Evolutionary conservation across 441 rosid species (phyloP).

Genomic region (Pelargonium myrrhifolium): DNA sequence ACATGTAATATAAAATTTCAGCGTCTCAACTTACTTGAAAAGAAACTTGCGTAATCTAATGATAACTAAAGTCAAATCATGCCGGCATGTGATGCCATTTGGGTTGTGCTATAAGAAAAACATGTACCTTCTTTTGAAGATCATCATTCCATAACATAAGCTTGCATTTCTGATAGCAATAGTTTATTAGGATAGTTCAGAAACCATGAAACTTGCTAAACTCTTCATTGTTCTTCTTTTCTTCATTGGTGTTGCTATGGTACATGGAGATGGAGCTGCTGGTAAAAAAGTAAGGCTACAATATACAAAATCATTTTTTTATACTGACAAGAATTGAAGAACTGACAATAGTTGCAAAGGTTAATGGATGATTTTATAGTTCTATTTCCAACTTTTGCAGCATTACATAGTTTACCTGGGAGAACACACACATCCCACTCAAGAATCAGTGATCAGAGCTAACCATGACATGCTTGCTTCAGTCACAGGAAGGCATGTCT

Average conservation of each 20-base stretch:
- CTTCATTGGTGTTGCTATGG: slow-evolving; percentile 18
- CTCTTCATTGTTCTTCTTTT: slow-evolving; percentile 19
- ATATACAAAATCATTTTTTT: background rate
- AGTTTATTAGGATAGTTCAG: background rate
- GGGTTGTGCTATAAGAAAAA: background rate
- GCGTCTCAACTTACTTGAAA: background rate
- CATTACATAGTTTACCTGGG: slow-evolving; percentile 53
- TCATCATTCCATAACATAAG: background rate
- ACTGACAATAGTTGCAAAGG: too few relatives aligned
- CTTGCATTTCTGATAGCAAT: background rate
- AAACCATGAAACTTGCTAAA: slow-evolving; percentile 12
- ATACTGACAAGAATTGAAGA: background rate
- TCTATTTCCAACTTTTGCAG: slow-evolving; percentile 21
- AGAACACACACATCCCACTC: slow-evolving; percentile 31
- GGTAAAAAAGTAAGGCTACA: background rate
- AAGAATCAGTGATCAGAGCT: slow-evolving; percentile 37
- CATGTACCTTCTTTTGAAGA: background rate
- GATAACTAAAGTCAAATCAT: background rate
- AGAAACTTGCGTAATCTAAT: background rate
- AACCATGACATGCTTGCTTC: slow-evolving; percentile 39
- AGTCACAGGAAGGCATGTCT: slow-evolving; percentile 30
- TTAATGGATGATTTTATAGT: too few relatives aligned
- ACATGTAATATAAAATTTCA: background rate
- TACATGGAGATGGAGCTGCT: slow-evolving; percentile 22
- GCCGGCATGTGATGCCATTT: background rate